Evolutionary conservation across 306 rosid genomes (phyloP).

Genomic region (Mimosa bimucronata): DNA sequence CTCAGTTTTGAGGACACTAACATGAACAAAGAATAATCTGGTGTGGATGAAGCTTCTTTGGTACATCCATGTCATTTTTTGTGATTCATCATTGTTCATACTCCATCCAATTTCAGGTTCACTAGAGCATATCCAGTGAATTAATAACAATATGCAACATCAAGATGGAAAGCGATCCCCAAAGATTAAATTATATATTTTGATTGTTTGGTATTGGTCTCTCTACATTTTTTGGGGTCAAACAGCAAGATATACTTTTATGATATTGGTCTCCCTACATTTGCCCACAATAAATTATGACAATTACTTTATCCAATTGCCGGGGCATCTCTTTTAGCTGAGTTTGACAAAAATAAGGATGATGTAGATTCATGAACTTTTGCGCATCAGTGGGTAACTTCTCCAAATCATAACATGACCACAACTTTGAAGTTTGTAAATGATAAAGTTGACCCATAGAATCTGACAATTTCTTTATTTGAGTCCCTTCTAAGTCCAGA

Average conservation of each 20-base stretch:
- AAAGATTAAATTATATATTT: too few species aligned
- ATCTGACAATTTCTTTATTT: neutral
- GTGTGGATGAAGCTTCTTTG: constrained; percentile 12
- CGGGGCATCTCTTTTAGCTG: too few species aligned
- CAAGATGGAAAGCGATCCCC: too few species aligned
- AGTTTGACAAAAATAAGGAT: neutral
- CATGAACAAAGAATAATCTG: too few species aligned
- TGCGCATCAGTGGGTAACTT: neutral
- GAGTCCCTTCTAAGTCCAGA: neutral
- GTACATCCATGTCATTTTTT: neutral
- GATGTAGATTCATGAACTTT: neutral
- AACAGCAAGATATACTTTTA: too few species aligned
- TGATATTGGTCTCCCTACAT: neutral
- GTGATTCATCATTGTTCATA: neutral
- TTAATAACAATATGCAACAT: too few species aligned
- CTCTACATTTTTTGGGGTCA: too few species aligned
- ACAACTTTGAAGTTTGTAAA: neutral
- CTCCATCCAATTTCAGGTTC: constrained; percentile 9
- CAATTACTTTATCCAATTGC: neutral
- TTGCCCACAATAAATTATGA: neutral
- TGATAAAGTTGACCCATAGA: neutral
- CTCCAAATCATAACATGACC: neutral
- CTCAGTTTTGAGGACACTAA: too few species aligned
- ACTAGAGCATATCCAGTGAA: too few species aligned
- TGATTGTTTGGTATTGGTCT: too few species aligned